These are phyloP conservation scores for Fusarium sp. DNA, from an alignment of 2,329 filamentous ascomycete genomes.

Conservation along the genomic window DNA sequence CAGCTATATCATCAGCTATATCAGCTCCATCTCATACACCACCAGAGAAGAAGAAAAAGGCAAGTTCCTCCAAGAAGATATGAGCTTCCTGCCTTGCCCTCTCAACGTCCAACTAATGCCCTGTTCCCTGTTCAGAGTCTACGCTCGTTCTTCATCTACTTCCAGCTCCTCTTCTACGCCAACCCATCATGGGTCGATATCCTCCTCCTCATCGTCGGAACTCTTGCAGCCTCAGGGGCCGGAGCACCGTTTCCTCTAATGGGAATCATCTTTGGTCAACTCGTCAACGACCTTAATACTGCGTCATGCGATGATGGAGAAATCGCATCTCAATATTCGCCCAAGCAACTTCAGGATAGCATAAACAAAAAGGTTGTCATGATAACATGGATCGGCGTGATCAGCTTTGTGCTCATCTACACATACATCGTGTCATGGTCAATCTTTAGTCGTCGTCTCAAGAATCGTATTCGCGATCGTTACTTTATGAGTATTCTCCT, in stretches of 20 bases:
- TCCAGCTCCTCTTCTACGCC: conserved; percentile 56
- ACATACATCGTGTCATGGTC: conserved; percentile 70
- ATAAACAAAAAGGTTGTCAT: conserved; percentile 67
- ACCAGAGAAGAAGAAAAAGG: conserved; percentile 17
- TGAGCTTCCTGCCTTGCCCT: neutral
- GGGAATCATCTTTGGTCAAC: conserved; percentile 69
- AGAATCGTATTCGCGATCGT: conserved; percentile 66
- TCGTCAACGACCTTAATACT: conserved; percentile 67
- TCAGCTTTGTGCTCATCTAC: conserved; percentile 70
- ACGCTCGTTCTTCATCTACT: conserved; percentile 48
- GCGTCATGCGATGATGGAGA: conserved; percentile 57
- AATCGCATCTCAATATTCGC: conserved; percentile 31
- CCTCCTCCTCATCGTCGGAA: conserved; percentile 52
- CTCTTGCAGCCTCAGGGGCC: conserved; percentile 60
- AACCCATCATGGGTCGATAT: conserved; percentile 55
- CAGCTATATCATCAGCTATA: conserved; percentile 19
- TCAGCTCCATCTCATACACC: conserved; percentile 10
- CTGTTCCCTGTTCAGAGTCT: conserved; percentile 17
- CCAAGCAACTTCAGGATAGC: conserved; percentile 47
- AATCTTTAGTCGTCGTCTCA: conserved; percentile 68
- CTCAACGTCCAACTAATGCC: conserved; percentile 3
- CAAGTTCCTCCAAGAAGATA: neutral
- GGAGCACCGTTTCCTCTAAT: conserved; percentile 70
- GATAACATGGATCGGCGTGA: conserved; percentile 70
- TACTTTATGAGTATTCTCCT: conserved; percentile 67